Evolutionary conservation across 108 stramenopile species (phyloP).

Genomic region (Aurantiochytrium sp.): DNA sequence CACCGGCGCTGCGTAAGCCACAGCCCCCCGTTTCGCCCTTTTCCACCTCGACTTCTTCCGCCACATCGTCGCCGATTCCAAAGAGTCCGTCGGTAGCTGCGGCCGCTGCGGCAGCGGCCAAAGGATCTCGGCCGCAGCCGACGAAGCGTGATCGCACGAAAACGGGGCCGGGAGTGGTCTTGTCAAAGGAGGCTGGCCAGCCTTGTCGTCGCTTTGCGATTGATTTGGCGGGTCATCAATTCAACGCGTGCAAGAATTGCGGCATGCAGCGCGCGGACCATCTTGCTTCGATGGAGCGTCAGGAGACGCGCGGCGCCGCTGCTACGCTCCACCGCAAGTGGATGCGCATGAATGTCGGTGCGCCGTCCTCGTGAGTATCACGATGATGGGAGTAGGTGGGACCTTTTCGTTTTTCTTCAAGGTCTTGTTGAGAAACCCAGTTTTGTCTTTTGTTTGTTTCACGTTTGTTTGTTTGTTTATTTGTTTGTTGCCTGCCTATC

Average conservation of each 20-base stretch:
- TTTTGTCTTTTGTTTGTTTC: too few species aligned
- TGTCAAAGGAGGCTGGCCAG: neutral
- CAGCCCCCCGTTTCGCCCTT: neutral
- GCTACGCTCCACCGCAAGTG: neutral
- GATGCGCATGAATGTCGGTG: neutral
- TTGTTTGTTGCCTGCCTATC: too few species aligned
- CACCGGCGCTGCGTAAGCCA: neutral
- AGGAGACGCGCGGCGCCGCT: neutral
- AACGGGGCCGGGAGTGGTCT: neutral
- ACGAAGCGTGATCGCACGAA: neutral
- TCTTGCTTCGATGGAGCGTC: neutral
- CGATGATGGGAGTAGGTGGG: too few species aligned
- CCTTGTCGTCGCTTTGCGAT: neutral
- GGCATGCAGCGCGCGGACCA: neutral
- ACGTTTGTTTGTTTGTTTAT: too few species aligned
- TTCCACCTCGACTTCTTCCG: too few species aligned
- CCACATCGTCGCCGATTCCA: too few species aligned
- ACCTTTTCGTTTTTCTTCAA: too few species aligned
- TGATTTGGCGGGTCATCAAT: neutral
- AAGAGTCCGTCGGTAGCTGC: too few species aligned
- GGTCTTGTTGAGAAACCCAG: too few species aligned
- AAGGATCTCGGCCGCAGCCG: neutral
- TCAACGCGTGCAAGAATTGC: neutral
- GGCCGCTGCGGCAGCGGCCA: neutral
- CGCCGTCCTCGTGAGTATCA: too few species aligned